Evolutionary conservation across 2,329 filamentous ascomycete genomes (phyloP).

Genomic region (Aspergillus transmontanensis): DNA sequence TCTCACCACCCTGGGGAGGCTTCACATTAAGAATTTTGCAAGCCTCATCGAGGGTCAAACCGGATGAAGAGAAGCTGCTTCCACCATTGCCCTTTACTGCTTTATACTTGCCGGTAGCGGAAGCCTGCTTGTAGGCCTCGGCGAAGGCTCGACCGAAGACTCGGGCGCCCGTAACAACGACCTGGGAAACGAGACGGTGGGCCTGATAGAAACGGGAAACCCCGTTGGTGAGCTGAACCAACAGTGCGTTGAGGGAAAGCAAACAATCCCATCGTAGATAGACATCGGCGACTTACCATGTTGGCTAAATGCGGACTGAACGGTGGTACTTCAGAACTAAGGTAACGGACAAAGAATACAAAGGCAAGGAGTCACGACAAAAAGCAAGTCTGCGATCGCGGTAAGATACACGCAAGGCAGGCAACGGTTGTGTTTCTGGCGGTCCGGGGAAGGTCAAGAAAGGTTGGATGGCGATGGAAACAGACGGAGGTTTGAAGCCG

Average conservation of each 20-base stretch:
- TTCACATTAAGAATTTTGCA: constrained; percentile 97
- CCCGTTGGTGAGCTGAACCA: not conserved
- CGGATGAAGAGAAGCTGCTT: constrained; percentile 61
- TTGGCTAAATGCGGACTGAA: constrained; percentile 8
- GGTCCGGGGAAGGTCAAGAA: not conserved
- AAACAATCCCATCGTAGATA: not conserved
- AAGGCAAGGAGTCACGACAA: not conserved
- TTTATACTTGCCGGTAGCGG: constrained; percentile 76
- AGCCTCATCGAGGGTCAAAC: constrained; percentile 92
- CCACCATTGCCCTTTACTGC: constrained; percentile 67
- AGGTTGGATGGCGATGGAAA: constrained; percentile 18
- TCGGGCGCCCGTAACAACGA: constrained; percentile 85
- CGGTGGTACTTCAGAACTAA: not conserved
- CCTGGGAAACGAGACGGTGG: constrained; percentile 91
- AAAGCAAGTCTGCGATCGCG: not conserved
- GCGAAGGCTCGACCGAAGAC: constrained; percentile 90
- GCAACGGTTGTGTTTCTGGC: not conserved
- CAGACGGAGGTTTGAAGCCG: constrained; percentile 13
- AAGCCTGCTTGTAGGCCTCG: constrained; percentile 94
- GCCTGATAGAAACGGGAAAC: constrained; percentile 58
- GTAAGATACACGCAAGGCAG: not conserved
- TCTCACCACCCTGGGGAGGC: constrained; percentile 75
- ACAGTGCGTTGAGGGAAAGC: not conserved
- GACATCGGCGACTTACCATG: constrained; percentile 25
- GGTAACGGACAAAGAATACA: not conserved